phyloP scores from a whole-genome alignment of 441 rosid species.

The Biscutella laevigata region DNA sequence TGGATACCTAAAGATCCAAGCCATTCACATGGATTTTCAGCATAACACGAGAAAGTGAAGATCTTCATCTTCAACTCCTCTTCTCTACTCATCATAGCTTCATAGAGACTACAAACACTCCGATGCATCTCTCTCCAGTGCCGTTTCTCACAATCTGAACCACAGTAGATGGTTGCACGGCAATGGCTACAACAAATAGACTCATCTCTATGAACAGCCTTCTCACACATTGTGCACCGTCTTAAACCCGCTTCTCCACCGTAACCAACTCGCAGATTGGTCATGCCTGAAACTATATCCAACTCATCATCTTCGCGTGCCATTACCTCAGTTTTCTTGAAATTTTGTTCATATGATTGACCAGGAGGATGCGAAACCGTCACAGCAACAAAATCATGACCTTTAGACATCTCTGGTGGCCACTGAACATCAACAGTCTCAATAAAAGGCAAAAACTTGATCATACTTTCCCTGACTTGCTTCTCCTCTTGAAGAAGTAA shows the following conservation, averaged over 20 bases:
- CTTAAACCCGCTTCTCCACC: slow-evolving; percentile 9
- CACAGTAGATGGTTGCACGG: slow-evolving; percentile 21
- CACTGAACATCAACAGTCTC: slow-evolving; percentile 73
- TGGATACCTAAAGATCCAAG: slow-evolving; percentile 22
- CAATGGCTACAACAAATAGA: slow-evolving; percentile 21
- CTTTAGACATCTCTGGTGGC: slow-evolving; percentile 53
- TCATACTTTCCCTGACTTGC: slow-evolving; percentile 35
- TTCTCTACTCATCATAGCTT: slow-evolving; percentile 23
- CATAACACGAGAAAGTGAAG: slow-evolving; percentile 16
- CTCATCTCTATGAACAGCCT: slow-evolving; percentile 15
- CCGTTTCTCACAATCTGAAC: slow-evolving; percentile 18
- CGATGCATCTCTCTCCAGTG: slow-evolving; percentile 25
- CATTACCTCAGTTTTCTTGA: neutral
- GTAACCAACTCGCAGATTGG: neutral
- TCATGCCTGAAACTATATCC: slow-evolving; percentile 7
- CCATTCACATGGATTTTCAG: slow-evolving; percentile 20
- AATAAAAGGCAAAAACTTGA: slow-evolving; percentile 49
- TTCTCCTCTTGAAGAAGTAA: slow-evolving; percentile 43
- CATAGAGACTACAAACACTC: slow-evolving; percentile 18
- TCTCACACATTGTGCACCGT: slow-evolving; percentile 18
- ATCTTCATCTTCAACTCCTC: slow-evolving; percentile 16
- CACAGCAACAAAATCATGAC: slow-evolving; percentile 52
- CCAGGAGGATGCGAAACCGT: slow-evolving; percentile 58
- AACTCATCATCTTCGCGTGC: slow-evolving; percentile 2
- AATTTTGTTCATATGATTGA: slow-evolving; percentile 46